Evolutionary conservation across 1,284 basidiomycete genomes (phyloP).

Genomic region (Taiwanofungus camphoratus): DNA sequence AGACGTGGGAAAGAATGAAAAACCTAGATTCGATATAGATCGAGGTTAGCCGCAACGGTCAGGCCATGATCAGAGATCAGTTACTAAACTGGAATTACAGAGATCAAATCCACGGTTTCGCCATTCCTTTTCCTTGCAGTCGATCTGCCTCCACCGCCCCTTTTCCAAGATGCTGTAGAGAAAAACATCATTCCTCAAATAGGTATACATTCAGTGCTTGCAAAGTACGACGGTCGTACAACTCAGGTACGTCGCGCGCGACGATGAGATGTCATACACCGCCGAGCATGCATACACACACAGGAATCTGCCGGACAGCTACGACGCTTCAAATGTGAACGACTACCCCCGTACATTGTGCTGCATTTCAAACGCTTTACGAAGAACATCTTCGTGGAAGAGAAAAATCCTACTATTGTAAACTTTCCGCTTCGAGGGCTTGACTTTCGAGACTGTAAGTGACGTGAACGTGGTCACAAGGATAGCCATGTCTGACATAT

Average conservation of each 20-base stretch:
- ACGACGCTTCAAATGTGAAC: slow-evolving; percentile 84
- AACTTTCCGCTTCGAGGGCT: slow-evolving; percentile 93
- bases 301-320: slow-evolving; percentile 85
- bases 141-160: slow-evolving; percentile 91
- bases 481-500: too few species aligned
- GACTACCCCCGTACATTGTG: slow-evolving; percentile 88
- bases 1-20: slow-evolving; percentile 63
- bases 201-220: slow-evolving; percentile 83
- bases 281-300: slow-evolving; percentile 3
- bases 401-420: slow-evolving; percentile 98
- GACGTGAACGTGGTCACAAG: neutral
- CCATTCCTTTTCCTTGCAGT: slow-evolving; percentile 95
- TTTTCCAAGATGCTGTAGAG: slow-evolving; percentile 93
- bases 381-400: slow-evolving; percentile 97
- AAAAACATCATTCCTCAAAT: slow-evolving; percentile 99
- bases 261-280: too few species aligned
- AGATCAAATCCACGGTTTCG: slow-evolving; percentile 80
- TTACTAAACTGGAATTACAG: slow-evolving; percentile 36
- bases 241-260: slow-evolving; percentile 57
- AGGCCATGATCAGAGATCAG: neutral
- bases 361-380: slow-evolving; percentile 97
- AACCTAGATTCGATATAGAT: slow-evolving; percentile 87
- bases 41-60: slow-evolving; percentile 54
- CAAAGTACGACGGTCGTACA: slow-evolving; percentile 91
- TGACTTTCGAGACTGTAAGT: slow-evolving; percentile 85